Evolutionary conservation across 441 rosid species (phyloP).

Genomic region (Brassica balearica): DNA sequence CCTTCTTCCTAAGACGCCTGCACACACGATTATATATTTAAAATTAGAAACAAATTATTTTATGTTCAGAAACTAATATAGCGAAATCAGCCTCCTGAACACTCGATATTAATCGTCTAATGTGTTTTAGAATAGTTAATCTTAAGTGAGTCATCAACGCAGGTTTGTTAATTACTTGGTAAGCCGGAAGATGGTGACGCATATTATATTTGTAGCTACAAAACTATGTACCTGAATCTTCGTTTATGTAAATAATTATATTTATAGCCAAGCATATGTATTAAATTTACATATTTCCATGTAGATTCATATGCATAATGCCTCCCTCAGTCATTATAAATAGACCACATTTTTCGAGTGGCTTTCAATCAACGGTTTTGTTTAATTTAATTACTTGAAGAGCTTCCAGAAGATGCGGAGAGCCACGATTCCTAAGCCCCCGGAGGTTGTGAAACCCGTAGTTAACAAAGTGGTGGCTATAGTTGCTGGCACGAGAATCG

Average conservation of each 20-base stretch:
- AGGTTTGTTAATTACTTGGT: neutral
- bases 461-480: conserved; percentile 53
- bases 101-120: neutral
- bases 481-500: conserved; percentile 75
- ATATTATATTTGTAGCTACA: neutral
- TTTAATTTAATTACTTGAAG: conserved; percentile 49
- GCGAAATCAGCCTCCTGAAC: neutral
- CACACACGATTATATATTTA: conserved; percentile 12
- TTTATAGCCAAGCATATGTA: neutral
- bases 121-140: neutral
- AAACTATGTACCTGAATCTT: conserved; percentile 14
- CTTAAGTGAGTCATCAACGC: neutral
- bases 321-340: neutral
- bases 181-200: neutral
- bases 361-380: neutral
- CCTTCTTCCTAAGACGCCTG: conserved; percentile 9
- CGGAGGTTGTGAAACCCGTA: conserved; percentile 71
- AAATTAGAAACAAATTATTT: neutral
- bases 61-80: neutral
- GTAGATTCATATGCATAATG: conserved; percentile 2
- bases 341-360: neutral
- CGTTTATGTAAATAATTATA: neutral
- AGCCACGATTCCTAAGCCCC: conserved; percentile 64
- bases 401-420: conserved; percentile 62
- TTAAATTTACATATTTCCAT: neutral